A percentile compares a stretch with the other conserved stretches of the same genome.
Conservation (phyloP, 2,329 filamentous ascomycete genomes). For the Fusarium mangiferae region DNA sequence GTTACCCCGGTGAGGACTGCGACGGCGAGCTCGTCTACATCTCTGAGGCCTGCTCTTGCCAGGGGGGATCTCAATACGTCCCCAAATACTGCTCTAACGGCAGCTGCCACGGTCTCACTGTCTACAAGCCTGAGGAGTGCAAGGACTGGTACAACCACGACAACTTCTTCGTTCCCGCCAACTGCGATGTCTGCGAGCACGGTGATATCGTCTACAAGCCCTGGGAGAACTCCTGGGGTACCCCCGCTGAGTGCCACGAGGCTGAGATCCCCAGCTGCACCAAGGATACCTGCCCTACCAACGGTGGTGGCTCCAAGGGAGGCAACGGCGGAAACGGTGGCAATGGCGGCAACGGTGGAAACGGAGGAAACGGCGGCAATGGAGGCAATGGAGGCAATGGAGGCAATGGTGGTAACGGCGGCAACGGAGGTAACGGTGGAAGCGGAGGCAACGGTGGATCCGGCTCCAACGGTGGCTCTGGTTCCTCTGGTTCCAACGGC, state of each 20-base stretch:
- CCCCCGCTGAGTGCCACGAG: constrained; percentile 10
- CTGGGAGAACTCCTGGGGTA: constrained; percentile 27
- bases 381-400: accelerated
- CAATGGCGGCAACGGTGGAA: accelerated
- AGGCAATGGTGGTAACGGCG: neutral
- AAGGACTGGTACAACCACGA: constrained; percentile 22
- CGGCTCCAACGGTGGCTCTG: neutral
- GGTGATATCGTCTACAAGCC: constrained; percentile 40
- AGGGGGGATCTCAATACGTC: constrained; percentile 32
- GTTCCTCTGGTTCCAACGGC: neutral
- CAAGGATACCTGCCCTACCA: constrained; percentile 6
- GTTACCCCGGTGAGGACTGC: constrained; percentile 32
- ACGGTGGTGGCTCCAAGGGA: neutral
- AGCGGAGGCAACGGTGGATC: neutral
- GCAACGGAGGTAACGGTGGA: neutral
- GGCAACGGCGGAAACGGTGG: accelerated
- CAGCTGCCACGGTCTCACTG: constrained; percentile 30
- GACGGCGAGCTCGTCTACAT: constrained; percentile 34
- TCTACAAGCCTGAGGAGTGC: constrained; percentile 41
- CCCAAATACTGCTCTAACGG: constrained; percentile 31
- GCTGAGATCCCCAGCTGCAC: constrained; percentile 7
- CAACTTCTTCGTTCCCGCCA: constrained; percentile 22
- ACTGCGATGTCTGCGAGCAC: constrained; percentile 26
- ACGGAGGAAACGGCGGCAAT: neutral
- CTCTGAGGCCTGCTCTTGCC: constrained; percentile 31